Base-by-base conservation (phyloP, 805 yeast species). In the Starmerella powellii region DNA sequence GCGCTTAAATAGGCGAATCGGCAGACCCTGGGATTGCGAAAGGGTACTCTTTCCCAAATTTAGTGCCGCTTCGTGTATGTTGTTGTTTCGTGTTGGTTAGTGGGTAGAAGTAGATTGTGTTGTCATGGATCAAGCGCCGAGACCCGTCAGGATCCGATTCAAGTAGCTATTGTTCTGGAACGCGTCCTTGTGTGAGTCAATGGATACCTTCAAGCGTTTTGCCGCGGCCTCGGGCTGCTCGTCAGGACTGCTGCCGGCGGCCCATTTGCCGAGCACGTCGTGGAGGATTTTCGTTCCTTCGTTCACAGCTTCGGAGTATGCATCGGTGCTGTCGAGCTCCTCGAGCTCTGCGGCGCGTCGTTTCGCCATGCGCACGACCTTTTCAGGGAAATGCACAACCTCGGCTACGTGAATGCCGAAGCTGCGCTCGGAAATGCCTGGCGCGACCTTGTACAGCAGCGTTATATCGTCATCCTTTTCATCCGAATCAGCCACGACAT, bases 371-470 rank as follows among this genome's bases (percentile, higher is more conserved):
- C 74, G 72, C 37, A 91, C 76, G 38, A 91, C 91, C 61, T 91
- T 91, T 19, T 67, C 65, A 2, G 97, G 98, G 61, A 91, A 91
- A 52, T 83, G 80, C 16, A 88, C 97, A 24, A 88, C 77, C 62
- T 91, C 96, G 0, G 97, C 97, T 35, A 91, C 98, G 59, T 91
- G 94, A 37, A 91, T 87, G 62, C 98, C 98, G 64, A 91, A 91
- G 0, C 96, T 86, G 61, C 87, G 91, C 60, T 85, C 95, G 2
- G 94, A 79, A 38, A 87, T 76, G n/a, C 98, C 98, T 1, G 84
- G 82, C 52, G 85, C 95, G n/a, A 91, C 97, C 56, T 80, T 82
- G 63, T 91, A 91, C 52, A 91, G 66, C 44, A 91, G 67, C 0
- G 97, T 86, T 50, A 91, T 84, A 51, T 85, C 63, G 24, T 59